These are phyloP conservation scores for Wallemia ichthyophaga DNA, from an alignment of 1,284 basidiomycete species.

Conservation along the genomic window DNA sequence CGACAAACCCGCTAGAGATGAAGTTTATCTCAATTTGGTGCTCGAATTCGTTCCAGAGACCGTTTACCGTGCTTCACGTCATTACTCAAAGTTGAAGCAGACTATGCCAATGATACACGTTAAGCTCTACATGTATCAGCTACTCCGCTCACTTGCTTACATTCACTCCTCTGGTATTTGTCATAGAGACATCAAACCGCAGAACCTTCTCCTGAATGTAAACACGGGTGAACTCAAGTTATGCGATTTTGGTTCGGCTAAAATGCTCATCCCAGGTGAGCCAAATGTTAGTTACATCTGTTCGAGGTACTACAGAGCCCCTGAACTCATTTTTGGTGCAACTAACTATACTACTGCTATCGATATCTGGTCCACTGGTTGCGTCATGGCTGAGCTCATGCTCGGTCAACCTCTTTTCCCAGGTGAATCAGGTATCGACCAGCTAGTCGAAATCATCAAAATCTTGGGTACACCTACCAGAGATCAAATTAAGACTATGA, in stretches of 20 bases:
- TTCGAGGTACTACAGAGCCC: conserved; percentile 95
- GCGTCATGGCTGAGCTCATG: conserved; percentile 99
- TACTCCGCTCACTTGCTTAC: conserved; percentile 84
- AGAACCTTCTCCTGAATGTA: conserved; percentile 90
- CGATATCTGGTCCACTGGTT: conserved; percentile 98
- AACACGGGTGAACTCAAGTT: conserved; percentile 86
- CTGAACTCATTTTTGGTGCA: conserved; percentile 95
- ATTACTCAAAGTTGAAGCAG: conserved; percentile 98
- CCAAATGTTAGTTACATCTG: conserved; percentile 99
- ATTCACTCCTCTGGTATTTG: conserved; percentile 94
- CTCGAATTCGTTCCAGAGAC: conserved; percentile 98
- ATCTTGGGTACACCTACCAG: conserved; percentile 90
- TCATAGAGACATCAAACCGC: conserved; percentile 97
- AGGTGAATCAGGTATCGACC: conserved; percentile 98
- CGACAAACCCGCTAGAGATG: conserved; percentile 91
- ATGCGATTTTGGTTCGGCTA: conserved; percentile 96
- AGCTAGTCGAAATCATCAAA: conserved; percentile 99
- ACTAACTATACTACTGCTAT: conserved; percentile 99
- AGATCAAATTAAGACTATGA: conserved; percentile 99
- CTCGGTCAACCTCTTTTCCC: conserved; percentile 95
- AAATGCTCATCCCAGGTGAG: conserved; percentile 89
- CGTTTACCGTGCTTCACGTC: conserved; percentile 89
- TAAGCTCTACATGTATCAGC: conserved; percentile 93
- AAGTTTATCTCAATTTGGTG: conserved; percentile 97
- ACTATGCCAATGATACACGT: conserved; percentile 98